Percentiles rank a stretch among this genome's conserved stretches.
phyloP scores from a whole-genome alignment of 371 early-diverging fungal species.

The Smittium culicis region DNA sequence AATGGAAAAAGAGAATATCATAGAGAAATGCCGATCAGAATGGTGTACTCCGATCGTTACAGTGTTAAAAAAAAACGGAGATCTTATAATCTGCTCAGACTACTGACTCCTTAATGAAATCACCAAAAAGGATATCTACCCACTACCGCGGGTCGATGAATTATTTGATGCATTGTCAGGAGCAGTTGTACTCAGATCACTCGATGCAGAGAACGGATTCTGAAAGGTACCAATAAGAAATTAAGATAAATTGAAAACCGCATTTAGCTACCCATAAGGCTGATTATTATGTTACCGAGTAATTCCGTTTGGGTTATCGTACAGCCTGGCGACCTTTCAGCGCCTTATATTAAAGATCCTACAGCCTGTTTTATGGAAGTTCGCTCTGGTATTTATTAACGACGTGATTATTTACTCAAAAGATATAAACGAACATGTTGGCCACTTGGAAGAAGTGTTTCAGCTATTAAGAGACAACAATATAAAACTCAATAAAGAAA shows the following conservation, averaged over 20 bases:
- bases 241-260: constrained; percentile 32
- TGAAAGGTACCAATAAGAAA: constrained; percentile 23
- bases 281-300: background rate
- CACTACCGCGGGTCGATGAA: constrained; percentile 28
- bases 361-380: constrained; percentile 6
- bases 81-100: constrained; percentile 30
- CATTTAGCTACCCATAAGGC: constrained; percentile 23
- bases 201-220: constrained; percentile 28
- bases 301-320: constrained; percentile 15
- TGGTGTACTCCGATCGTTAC: constrained; percentile 41
- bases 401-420: constrained; percentile 14
- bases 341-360: background rate
- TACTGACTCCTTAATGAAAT: constrained; percentile 37
- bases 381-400: constrained; percentile 9
- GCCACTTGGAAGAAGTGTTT: constrained; percentile 8
- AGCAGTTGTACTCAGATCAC: constrained; percentile 14
- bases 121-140: constrained; percentile 26
- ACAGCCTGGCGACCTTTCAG: constrained; percentile 7
- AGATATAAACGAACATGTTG: background rate
- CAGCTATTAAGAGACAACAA: constrained; percentile 13
- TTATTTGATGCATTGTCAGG: constrained; percentile 23
- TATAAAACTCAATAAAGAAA: constrained; percentile 17
- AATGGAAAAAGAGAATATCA: background rate
- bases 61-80: constrained; percentile 40
- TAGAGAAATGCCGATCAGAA: background rate